These are phyloP conservation scores for Podospora bellae-mahoneyi DNA, from an alignment of 495 filamentous ascomycete species.

Conservation along the genomic window DNA sequence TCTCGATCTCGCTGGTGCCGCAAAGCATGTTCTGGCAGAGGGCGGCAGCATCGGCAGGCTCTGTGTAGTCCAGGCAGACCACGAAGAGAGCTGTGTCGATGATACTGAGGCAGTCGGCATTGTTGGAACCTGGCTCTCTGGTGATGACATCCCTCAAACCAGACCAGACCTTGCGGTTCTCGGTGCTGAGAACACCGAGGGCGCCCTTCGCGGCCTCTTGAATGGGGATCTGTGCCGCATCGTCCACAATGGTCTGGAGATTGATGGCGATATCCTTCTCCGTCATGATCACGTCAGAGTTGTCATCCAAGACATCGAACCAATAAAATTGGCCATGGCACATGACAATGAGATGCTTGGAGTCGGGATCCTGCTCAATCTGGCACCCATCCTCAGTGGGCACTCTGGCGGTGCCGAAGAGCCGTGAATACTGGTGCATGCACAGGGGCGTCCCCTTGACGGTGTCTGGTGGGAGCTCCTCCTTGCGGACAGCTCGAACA, in stretches of 20 bases:
- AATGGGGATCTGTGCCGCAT: conserved; percentile 83
- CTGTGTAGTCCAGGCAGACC: conserved; percentile 87
- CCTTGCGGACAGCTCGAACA: conserved; percentile 85
- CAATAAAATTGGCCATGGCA: conserved; percentile 98
- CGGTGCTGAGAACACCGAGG: conserved; percentile 88
- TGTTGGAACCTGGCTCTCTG: conserved; percentile 82
- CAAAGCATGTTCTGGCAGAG: conserved; percentile 98
- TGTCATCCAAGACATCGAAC: conserved; percentile 96
- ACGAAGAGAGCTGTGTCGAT: conserved; percentile 94
- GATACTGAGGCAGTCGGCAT: conserved; percentile 88
- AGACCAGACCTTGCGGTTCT: conserved; percentile 96
- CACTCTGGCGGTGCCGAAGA: conserved; percentile 93
- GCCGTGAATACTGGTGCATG: conserved; percentile 97
- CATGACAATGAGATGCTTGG: conserved; percentile 90
- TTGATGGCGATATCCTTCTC: conserved; percentile 93
- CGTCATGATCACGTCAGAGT: conserved; percentile 93
- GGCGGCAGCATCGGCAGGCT: conserved; percentile 71
- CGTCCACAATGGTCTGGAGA: conserved; percentile 85
- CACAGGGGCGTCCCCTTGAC: conserved; percentile 76
- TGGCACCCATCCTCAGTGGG: conserved; percentile 94
- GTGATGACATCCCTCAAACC: conserved; percentile 85
- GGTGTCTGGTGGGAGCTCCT: conserved; percentile 89
- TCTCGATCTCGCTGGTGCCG: conserved; percentile 85
- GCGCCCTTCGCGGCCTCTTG: conserved; percentile 93
- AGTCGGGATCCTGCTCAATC: conserved; percentile 85